Evolutionary conservation across 139 green algal species (phyloP), one percentile per base, ranked within the genome.

Genomic region (Coelastrella sp.): DNA sequence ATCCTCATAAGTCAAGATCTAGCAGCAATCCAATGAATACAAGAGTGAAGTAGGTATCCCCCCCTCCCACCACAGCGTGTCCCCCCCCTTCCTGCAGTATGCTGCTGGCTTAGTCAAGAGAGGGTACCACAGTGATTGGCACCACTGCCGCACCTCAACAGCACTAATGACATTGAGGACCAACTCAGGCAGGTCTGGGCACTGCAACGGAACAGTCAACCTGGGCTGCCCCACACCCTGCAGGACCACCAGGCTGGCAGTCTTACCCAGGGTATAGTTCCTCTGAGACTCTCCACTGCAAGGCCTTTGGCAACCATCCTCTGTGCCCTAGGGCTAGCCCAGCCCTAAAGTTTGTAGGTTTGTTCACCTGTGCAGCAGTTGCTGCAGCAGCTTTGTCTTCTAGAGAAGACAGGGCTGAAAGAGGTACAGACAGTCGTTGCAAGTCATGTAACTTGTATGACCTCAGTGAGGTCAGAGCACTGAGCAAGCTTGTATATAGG

Each of bases 121-220:
- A n/a, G n/a, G n/a, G n/a, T n/a, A n/a, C n/a, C n/a, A n/a, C n/a
- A n/a, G n/a, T n/a, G n/a, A 49, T 49, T 1, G 35, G 35, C 35
- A 49, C n/a, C n/a, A n/a, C n/a, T n/a, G n/a, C 1, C 35, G 35
- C 35, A 96, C 95, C 89, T 87, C 49, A 6, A 97, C 91, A 7
- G 93, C 95, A 3, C 92, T 86, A 12, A 98, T 93, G 14, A 94
- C 92, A 27, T 95, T 86, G 57, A 97, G 89, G n/a, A 99, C 94
- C 11, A 95, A 57, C 91, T 97, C 94, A 9, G 97, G 97, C 80
- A 99, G 93, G 14, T 97, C 94, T 0, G 92, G 85, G 91, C 95
- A 97, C 11, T 97, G 96, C 84, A 98, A 91, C 9, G 91, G 87
- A 7, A 98, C 86, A 7, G 74, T 65, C 83, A 94, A 6, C 68